phyloP scores from a whole-genome alignment of 2,329 filamentous ascomycete species.

The Fusarium napiforme region DNA sequence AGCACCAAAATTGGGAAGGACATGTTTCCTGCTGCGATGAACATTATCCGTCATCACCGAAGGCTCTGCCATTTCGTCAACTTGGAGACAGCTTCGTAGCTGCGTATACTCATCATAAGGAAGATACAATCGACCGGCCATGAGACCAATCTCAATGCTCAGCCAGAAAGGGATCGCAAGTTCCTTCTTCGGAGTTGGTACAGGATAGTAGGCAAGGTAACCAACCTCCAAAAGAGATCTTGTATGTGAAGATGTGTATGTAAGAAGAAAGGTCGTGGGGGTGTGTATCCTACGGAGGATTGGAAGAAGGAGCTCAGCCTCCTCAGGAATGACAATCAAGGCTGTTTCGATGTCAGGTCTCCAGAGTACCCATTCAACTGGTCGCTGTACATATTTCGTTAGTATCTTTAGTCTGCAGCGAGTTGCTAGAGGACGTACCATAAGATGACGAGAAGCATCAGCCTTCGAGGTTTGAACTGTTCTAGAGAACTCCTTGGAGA shows the following conservation, averaged over 20 bases:
- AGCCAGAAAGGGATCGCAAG: background rate
- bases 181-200: background rate
- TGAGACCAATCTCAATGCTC: background rate
- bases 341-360: background rate
- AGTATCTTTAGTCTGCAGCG: background rate
- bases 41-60: accelerated
- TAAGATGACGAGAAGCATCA: accelerated
- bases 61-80: no score
- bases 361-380: slow-evolving; percentile 5
- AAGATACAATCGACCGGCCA: slow-evolving; percentile 1
- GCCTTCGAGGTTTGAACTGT: background rate
- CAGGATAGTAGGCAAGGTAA: background rate
- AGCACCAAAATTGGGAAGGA: background rate
- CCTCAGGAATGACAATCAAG: background rate
- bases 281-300: background rate
- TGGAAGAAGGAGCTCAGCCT: slow-evolving; percentile 4
- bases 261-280: background rate
- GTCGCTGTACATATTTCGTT: background rate
- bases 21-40: background rate
- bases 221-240: background rate
- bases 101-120: background rate
- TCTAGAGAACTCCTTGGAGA: background rate
- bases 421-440: background rate
- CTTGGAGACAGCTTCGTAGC: background rate
- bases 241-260: background rate